These are phyloP conservation scores for Ligustrum vulgare DNA, from an alignment of 257 asterid species.

Conservation along the genomic window DNA sequence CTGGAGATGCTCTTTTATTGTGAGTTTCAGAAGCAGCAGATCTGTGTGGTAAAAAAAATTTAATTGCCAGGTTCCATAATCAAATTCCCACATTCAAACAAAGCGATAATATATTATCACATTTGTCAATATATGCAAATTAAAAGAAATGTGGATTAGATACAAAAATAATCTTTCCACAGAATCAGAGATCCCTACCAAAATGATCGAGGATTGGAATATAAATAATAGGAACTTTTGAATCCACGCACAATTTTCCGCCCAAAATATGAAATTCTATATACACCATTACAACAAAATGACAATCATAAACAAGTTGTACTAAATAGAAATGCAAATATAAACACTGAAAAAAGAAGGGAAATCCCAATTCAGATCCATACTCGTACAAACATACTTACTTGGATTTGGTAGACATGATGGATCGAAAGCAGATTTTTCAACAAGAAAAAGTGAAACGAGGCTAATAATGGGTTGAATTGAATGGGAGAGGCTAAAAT, in stretches of 20 bases:
- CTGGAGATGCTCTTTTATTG: slow-evolving; percentile 31
- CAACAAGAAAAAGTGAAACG: not conserved
- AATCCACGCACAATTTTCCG: not conserved
- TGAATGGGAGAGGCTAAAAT: not conserved
- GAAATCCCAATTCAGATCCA: slow-evolving; percentile 31
- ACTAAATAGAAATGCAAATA: not conserved
- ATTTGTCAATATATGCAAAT: not conserved
- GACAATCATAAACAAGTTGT: too few species aligned
- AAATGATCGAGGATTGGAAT: not conserved
- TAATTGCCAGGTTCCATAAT: not conserved
- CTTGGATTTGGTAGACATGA: slow-evolving; percentile 43
- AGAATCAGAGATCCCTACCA: not conserved
- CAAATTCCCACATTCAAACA: not conserved
- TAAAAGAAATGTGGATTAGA: not conserved
- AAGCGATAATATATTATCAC: not conserved
- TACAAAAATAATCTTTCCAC: not conserved
- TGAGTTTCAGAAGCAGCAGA: slow-evolving; percentile 37
- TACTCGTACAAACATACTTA: slow-evolving; percentile 22
- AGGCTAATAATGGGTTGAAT: not conserved
- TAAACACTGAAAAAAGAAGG: not conserved
- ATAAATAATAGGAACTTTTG: not conserved
- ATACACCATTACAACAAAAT: not conserved
- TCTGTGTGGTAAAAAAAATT: slow-evolving; percentile 22
- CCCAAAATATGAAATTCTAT: not conserved
- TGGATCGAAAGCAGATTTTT: not conserved